Percentiles rank a stretch among this genome's conserved stretches.
These are phyloP conservation scores for Colletotrichum costaricense DNA, from an alignment of 2,329 filamentous ascomycete genomes.

Conservation along the genomic window DNA sequence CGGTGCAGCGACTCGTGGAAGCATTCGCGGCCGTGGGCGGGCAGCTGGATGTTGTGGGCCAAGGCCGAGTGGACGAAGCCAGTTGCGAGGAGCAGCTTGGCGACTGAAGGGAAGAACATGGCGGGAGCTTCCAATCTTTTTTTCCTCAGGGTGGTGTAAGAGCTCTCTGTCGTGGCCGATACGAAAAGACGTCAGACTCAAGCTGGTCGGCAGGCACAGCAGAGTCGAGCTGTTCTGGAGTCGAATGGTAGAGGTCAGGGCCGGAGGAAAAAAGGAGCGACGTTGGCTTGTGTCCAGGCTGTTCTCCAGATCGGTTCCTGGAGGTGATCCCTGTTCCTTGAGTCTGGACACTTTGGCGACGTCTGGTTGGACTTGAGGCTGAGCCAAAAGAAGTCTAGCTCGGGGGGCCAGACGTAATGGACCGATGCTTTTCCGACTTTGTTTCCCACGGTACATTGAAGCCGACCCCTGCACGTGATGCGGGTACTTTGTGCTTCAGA, in stretches of 20 bases:
- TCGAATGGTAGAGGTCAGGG: constrained; percentile 23
- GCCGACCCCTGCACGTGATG: constrained; percentile 33
- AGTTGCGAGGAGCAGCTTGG: constrained; percentile 55
- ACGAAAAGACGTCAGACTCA: constrained; percentile 15
- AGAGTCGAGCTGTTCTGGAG: constrained; percentile 8
- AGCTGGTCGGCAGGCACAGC: constrained; percentile 8
- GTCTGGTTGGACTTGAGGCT: constrained; percentile 35
- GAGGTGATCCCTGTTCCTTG: constrained; percentile 34
- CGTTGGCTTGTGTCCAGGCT: constrained; percentile 35
- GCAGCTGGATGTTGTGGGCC: constrained; percentile 96
- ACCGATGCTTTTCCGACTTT: constrained; percentile 32
- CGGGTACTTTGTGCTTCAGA: constrained; percentile 25
- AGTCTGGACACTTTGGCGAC: constrained; percentile 38
- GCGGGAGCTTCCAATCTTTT: constrained; percentile 31
- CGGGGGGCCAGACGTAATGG: background rate
- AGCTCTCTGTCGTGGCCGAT: constrained; percentile 26
- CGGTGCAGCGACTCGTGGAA: constrained; percentile 94
- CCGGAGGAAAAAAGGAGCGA: constrained; percentile 26
- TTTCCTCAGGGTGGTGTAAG: background rate
- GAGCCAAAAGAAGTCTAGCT: constrained; percentile 32
- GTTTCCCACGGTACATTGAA: background rate
- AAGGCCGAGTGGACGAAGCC: constrained; percentile 67
- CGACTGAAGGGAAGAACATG: constrained; percentile 58
- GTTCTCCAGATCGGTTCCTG: constrained; percentile 33
- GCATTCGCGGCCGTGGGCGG: constrained; percentile 93